Conservation (phyloP, 2,329 filamentous ascomycete genomes). For the Pseudogymnoascus sp. region DNA sequence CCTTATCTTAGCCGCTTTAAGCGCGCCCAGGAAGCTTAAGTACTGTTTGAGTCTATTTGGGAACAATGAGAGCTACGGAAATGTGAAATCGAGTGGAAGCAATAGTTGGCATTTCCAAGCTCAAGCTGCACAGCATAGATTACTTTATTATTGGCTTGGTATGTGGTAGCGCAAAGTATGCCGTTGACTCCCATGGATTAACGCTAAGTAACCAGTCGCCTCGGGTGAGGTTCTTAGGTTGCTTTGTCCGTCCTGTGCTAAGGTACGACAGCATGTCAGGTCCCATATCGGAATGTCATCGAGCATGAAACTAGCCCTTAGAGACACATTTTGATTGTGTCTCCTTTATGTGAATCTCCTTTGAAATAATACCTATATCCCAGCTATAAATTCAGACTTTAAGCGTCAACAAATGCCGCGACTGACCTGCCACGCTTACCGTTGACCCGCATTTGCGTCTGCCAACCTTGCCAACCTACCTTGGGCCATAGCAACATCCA, state of each 20-base stretch:
- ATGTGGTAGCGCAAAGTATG: constrained; percentile 4
- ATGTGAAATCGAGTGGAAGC: neutral
- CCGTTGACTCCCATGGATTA: neutral
- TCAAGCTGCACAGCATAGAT: neutral
- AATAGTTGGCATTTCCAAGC: neutral
- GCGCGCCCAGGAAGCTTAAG: constrained; percentile 10
- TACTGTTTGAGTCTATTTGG: neutral
- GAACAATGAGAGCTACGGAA: neutral
- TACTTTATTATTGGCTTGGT: neutral
- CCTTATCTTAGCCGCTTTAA: constrained; percentile 13
- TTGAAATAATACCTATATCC: constrained; percentile 7
- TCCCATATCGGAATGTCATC: constrained; percentile 10
- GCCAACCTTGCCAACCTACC: constrained; percentile 12
- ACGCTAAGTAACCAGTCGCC: constrained; percentile 5
- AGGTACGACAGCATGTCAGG: constrained; percentile 9
- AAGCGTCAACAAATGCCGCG: neutral
- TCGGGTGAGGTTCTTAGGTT: constrained; percentile 10
- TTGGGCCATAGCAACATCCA: constrained; percentile 1
- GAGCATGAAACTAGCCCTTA: constrained; percentile 8
- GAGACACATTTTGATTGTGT: constrained; percentile 6
- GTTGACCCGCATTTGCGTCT: constrained; percentile 12
- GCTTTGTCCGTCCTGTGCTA: constrained; percentile 8
- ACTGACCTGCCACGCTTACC: neutral
- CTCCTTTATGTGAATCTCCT: constrained; percentile 1
- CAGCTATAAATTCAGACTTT: neutral